Conservation (phyloP, 2,329 filamentous ascomycete species). For the Simplicillium aogashimaense region DNA sequence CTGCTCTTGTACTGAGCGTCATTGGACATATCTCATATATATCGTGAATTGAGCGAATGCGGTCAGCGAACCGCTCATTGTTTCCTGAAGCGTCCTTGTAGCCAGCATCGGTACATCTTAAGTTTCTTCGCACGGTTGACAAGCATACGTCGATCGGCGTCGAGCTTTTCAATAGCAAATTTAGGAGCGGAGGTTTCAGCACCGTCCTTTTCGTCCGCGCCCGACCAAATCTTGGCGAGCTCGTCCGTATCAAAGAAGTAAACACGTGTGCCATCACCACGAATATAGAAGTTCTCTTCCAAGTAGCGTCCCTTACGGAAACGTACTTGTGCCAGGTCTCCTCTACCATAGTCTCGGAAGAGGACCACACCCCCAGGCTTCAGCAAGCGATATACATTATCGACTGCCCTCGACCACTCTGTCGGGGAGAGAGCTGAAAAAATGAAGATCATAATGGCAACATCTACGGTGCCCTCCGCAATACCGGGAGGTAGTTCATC, state of each 20-base stretch:
- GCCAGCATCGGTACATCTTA: conserved; percentile 99
- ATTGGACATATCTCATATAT: too few species aligned
- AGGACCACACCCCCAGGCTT: conserved; percentile 90
- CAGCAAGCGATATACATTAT: conserved; percentile 71
- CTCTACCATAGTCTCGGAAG: conserved; percentile 93
- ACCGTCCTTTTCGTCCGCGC: conserved; percentile 18
- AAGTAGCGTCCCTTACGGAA: conserved; percentile 94
- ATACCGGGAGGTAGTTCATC: conserved; percentile 67
- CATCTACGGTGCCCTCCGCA: conserved; percentile 70
- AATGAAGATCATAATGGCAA: conserved; percentile 93
- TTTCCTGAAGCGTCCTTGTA: conserved; percentile 75
- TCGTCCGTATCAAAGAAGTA: conserved; percentile 95
- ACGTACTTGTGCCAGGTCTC: conserved; percentile 89
- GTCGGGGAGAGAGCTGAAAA: conserved; percentile 81
- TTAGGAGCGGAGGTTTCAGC: conserved; percentile 16
- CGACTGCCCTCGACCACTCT: conserved; percentile 76
- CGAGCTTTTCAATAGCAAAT: conserved; percentile 71
- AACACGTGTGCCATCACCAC: conserved; percentile 89
- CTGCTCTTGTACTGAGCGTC: conserved; percentile 27
- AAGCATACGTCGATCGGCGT: conserved; percentile 76
- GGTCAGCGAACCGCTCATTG: conserved; percentile 9
- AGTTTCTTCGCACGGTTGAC: conserved; percentile 84
- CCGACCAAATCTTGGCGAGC: conserved; percentile 68
- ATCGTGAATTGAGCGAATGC: too few species aligned
- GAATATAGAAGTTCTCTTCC: conserved; percentile 94